Base-by-base conservation (phyloP, 768 basidiomycete species). In the Hygrophorus russula region DNA sequence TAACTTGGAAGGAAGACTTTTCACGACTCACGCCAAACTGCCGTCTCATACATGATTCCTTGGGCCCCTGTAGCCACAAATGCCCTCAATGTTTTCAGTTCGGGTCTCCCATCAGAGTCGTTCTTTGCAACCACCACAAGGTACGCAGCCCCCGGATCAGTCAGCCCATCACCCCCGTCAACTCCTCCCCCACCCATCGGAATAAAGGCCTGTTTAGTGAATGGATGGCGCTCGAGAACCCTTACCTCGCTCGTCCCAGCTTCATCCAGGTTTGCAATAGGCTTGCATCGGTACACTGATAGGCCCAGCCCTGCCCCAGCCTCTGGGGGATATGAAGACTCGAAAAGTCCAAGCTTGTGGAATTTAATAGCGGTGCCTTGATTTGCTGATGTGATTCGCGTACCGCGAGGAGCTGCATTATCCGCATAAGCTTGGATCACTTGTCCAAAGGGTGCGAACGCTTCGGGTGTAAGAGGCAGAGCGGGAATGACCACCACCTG, bases 301-400 rank as follows among this genome's bases (percentile, higher is more conserved):
- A 98, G 67, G 5, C 78, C 85, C 5, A 76, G 56, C 1, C 76
- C 76, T 2, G 82, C 89, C 1, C 65, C 67, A 2, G 63, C 49
- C 10, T 59, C 71, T 1, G 60, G 53, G 0, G 84, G 76, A 59
- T 93, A 96, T 5, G 74, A 76, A 3, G 74, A 71, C 10, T 65
- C 62, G 24, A 88, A 63, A n/a, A 80, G 67, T 2, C 88, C 74
- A 29, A 98, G 72, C 57, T 92, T 87, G 67, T 98, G 91, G 64
- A 85, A 97, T 61, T 99, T 99, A 53, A 62, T 71, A 0, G 96
- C 96, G 2, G 90, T 88, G 33, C 88, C 91, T 49, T 76, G 82
- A 60, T 98, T 98, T 20, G 90, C 92, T 13, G 73, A 64, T 2
- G 90, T 90, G 42, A 89, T 73, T 53, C 74, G 78, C 31, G 76